A percentile compares a stretch with the other conserved stretches of the same genome.
These are phyloP conservation scores for Aurifilum marmelostoma DNA, from an alignment of 2,329 filamentous ascomycete genomes.

Conservation along the genomic window DNA sequence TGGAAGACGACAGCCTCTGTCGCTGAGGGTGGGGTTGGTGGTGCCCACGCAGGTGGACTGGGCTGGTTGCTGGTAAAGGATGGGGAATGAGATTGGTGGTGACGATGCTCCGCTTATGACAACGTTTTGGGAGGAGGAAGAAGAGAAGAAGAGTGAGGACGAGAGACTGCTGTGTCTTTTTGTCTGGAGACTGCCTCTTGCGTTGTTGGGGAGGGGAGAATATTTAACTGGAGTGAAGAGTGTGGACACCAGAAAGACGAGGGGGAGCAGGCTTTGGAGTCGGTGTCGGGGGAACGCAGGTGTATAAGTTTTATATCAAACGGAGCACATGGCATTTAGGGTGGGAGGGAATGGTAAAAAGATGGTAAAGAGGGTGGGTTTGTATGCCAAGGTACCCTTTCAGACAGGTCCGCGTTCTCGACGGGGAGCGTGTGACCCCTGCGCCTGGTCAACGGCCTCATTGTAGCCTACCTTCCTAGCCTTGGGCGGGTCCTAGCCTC, in stretches of 20 bases:
- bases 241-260: neutral
- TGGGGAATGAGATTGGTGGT: neutral
- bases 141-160: neutral
- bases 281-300: neutral
- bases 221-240: neutral
- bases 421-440: neutral
- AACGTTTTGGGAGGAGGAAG: neutral
- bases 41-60: neutral
- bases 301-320: conserved; percentile 1
- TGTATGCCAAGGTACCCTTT: neutral
- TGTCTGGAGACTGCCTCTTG: neutral
- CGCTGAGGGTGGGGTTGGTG: neutral
- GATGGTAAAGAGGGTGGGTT: neutral
- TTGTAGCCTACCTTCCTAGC: neutral
- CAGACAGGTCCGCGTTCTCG: neutral
- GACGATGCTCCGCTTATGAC: neutral
- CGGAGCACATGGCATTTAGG: neutral
- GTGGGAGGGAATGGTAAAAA: neutral
- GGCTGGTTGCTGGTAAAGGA: neutral
- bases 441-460: conserved; percentile 3
- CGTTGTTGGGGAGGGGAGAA: neutral
- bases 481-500: neutral
- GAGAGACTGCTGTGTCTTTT: neutral
- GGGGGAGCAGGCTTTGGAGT: neutral
- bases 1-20: neutral